Percentiles rank a stretch among this genome's conserved stretches.
phyloP scores from a whole-genome alignment of 1,284 basidiomycete species.

The Puccinia horiana region DNA sequence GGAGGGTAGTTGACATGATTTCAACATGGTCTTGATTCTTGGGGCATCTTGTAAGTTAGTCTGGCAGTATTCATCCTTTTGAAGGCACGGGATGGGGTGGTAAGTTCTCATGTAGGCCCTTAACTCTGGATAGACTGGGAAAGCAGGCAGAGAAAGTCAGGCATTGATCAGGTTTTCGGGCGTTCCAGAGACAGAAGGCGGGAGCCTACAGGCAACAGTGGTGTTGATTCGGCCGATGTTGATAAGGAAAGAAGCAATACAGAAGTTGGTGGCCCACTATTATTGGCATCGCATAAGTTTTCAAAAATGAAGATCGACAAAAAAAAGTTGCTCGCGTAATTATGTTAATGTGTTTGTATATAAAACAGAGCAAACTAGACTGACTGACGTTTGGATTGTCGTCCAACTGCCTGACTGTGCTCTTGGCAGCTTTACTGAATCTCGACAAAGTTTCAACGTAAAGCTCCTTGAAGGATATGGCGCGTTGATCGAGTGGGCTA shows the following conservation, averaged over 20 bases:
- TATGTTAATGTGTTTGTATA: not conserved
- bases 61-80: conserved; percentile 65
- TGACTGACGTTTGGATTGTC: conserved; percentile 47
- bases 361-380: not conserved
- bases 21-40: conserved; percentile 72
- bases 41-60: conserved; percentile 79
- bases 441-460: conserved; percentile 50
- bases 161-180: not conserved
- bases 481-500: conserved; percentile 49
- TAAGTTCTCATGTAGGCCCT: conserved; percentile 77
- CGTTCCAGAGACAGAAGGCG: not conserved
- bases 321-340: not conserved
- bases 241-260: conserved; percentile 65
- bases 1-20: conserved; percentile 72
- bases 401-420: conserved; percentile 47
- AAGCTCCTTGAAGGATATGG: conserved; percentile 48
- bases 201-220: conserved; percentile 80
- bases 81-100: conserved; percentile 77
- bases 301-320: not conserved
- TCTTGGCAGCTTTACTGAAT: conserved; percentile 50
- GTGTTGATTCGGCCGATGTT: conserved; percentile 93
- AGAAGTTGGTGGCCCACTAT: conserved; percentile 44
- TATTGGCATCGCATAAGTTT: not conserved
- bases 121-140: conserved; percentile 67
- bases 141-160: conserved; percentile 27